These are phyloP conservation scores for Tuber brumale DNA, from an alignment of 495 filamentous ascomycete species.

Conservation along the genomic window DNA sequence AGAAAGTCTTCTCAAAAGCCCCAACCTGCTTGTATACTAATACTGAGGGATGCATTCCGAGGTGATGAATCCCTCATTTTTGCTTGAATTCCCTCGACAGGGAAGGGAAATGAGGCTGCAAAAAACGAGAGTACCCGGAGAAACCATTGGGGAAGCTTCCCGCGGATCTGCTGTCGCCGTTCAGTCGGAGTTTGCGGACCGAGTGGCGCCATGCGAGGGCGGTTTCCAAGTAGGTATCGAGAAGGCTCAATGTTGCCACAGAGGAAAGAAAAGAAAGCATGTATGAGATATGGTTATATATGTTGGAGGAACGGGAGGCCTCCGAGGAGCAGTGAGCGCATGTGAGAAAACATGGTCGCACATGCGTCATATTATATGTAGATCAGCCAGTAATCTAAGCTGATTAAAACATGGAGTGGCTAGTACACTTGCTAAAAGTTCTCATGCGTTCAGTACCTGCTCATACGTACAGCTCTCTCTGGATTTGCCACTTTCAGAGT, in stretches of 20 bases:
- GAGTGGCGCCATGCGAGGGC: not conserved
- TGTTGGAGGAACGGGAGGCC: not conserved
- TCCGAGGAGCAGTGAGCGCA: not conserved
- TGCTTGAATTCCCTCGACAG: too few relatives aligned
- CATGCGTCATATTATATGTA: not conserved
- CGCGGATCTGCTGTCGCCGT: not conserved
- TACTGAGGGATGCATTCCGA: not conserved
- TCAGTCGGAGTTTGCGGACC: not conserved
- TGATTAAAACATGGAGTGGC: not conserved
- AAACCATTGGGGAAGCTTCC: not conserved
- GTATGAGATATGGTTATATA: not conserved
- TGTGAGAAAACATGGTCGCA: not conserved
- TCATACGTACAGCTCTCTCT: not conserved
- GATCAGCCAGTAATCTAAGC: not conserved
- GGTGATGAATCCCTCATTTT: not conserved
- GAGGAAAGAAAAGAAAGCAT: not conserved
- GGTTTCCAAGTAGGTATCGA: not conserved
- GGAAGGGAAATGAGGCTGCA: not conserved
- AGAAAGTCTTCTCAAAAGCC: not conserved
- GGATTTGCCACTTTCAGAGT: not conserved
- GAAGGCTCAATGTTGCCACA: not conserved
- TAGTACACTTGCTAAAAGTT: not conserved
- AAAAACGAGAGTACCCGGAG: not conserved
- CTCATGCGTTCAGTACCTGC: not conserved
- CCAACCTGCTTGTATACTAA: not conserved